Percentiles rank a stretch among this genome's conserved stretches.
Evolutionary conservation across 148 eudicot genomes (phyloP).

Genomic region (Persicaria tinctoria): DNA sequence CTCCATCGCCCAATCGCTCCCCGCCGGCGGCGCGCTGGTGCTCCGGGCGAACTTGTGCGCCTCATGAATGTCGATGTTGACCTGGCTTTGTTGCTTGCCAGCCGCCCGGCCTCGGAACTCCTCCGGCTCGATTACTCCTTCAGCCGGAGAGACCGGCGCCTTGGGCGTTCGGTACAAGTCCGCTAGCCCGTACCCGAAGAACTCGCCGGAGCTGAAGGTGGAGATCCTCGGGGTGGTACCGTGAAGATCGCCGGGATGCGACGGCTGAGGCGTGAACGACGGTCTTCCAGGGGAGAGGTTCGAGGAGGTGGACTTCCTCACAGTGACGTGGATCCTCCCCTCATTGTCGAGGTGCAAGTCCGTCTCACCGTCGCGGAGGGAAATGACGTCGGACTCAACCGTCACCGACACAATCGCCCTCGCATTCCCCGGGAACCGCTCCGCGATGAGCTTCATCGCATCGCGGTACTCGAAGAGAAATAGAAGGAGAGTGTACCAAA

Average conservation of each 20-base stretch:
- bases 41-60: neutral
- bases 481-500: constrained; percentile 46
- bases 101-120: neutral
- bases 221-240: too few relatives aligned
- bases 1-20: neutral
- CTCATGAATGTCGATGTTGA: neutral
- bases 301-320: neutral
- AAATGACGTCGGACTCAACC: neutral
- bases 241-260: neutral
- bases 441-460: constrained; percentile 19
- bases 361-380: neutral
- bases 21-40: neutral
- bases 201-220: too few relatives aligned
- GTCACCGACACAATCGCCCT: neutral
- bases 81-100: neutral
- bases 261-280: neutral
- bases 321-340: neutral
- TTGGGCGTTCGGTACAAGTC: too few relatives aligned
- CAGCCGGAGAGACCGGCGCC: too few relatives aligned
- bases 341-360: neutral
- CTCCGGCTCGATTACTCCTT: too few relatives aligned
- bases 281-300: neutral
- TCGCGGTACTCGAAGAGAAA: constrained; percentile 36
- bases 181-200: too few relatives aligned
- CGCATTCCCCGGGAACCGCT: neutral